Percentiles rank a stretch among this genome's conserved stretches.
Evolutionary conservation across 2,329 filamentous ascomycete species (phyloP).

Genomic region (Colletotrichum sp.): DNA sequence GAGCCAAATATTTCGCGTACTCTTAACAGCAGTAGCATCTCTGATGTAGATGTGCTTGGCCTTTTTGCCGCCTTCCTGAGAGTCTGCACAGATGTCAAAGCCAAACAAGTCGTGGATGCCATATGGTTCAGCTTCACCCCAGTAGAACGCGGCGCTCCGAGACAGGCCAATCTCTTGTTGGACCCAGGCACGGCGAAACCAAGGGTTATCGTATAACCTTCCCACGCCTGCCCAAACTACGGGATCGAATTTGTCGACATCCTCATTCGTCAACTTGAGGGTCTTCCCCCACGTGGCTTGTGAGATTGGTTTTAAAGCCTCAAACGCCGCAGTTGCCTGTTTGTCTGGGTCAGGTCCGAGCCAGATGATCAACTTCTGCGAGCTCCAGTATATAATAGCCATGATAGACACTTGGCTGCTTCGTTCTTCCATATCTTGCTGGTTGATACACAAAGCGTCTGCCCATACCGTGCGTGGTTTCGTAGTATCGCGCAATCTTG

Average conservation of each 20-base stretch:
- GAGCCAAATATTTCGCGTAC: not conserved
- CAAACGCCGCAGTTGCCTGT: not conserved
- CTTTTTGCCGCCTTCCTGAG: not conserved
- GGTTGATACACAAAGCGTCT: not conserved
- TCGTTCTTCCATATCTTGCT: not conserved
- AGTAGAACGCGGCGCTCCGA: not conserved
- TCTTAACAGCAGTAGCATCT: not conserved
- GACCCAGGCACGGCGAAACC: not conserved
- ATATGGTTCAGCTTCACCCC: not conserved
- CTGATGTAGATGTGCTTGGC: not conserved
- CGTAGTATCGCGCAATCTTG: not conserved
- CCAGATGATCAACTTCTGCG: not conserved
- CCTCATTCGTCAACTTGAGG: not conserved
- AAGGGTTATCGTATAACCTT: not conserved
- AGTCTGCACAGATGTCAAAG: not conserved
- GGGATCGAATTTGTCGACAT: not conserved
- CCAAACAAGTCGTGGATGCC: not conserved
- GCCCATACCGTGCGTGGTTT: not conserved
- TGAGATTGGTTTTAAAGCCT: not conserved
- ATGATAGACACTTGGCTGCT: not conserved
- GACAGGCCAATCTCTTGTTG: not conserved
- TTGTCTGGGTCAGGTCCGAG: not conserved
- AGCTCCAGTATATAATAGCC: not conserved
- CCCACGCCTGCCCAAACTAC: not conserved
- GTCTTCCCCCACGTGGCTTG: not conserved